Evolutionary conservation across 768 basidiomycete genomes (phyloP).

Genomic region (Jaapia argillacea): DNA sequence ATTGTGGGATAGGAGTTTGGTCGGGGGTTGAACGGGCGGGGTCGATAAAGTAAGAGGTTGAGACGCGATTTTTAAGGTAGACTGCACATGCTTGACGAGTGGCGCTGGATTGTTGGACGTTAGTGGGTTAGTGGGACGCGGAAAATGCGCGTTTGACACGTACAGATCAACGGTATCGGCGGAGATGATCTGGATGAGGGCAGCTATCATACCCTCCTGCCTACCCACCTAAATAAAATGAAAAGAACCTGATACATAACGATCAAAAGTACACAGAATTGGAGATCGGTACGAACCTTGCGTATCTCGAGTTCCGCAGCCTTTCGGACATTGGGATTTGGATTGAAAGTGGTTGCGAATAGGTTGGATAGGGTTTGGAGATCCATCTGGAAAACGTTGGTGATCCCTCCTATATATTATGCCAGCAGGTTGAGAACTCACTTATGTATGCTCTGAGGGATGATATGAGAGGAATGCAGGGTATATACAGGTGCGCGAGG

Average conservation of each 20-base stretch:
- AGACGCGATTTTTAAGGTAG: slow-evolving; percentile 87
- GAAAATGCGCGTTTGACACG: slow-evolving; percentile 33
- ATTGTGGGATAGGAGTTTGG: slow-evolving; percentile 45
- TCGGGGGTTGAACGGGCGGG: slow-evolving; percentile 40
- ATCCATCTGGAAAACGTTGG: slow-evolving; percentile 46
- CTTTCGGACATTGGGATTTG: slow-evolving; percentile 82
- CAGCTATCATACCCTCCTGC: slow-evolving; percentile 78
- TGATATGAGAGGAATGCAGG: too few relatives aligned
- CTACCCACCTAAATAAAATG: slow-evolving; percentile 67
- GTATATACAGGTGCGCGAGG: too few relatives aligned
- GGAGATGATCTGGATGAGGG: slow-evolving; percentile 78
- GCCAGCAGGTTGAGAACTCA: too few relatives aligned
- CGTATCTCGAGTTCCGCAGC: slow-evolving; percentile 82
- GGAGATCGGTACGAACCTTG: slow-evolving; percentile 38
- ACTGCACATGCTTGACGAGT: slow-evolving; percentile 81
- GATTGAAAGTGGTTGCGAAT: slow-evolving; percentile 70
- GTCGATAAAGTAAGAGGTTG: slow-evolving; percentile 51
- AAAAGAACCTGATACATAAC: slow-evolving; percentile 6
- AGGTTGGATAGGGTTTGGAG: slow-evolving; percentile 66
- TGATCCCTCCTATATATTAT: too few relatives aligned
- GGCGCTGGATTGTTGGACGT: slow-evolving; percentile 33
- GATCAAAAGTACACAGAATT: background rate
- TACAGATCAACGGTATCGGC: slow-evolving; percentile 69
- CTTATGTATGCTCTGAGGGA: too few relatives aligned
- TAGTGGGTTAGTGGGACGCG: background rate